A percentile compares a stretch with the other conserved stretches of the same genome.
These are phyloP conservation scores for Misopates orontium DNA, from an alignment of 257 asterid genomes.

Conservation along the genomic window DNA sequence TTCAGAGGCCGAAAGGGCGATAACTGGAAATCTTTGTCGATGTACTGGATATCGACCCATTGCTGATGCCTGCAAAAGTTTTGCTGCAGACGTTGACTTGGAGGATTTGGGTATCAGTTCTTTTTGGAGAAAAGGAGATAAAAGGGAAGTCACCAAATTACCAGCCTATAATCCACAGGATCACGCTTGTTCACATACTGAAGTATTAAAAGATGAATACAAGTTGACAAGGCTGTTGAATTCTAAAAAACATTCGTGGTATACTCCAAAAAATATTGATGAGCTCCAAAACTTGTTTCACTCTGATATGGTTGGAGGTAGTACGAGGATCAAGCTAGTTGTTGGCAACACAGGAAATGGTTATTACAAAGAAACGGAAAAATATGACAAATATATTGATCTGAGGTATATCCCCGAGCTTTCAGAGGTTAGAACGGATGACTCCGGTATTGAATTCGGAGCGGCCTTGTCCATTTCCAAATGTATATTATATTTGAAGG, in stretches of 20 bases:
- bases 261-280: slow-evolving; percentile 47
- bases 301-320: slow-evolving; percentile 32
- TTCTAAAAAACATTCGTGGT: slow-evolving; percentile 53
- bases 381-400: slow-evolving; percentile 49
- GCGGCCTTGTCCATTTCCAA: slow-evolving; percentile 58
- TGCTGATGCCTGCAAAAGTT: slow-evolving; percentile 79
- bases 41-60: slow-evolving; percentile 79
- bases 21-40: slow-evolving; percentile 67
- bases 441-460: slow-evolving; percentile 56
- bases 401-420: slow-evolving; percentile 55
- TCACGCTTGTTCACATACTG: slow-evolving; percentile 34
- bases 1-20: slow-evolving; percentile 66
- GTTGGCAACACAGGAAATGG: slow-evolving; percentile 73
- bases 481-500: slow-evolving; percentile 45
- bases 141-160: slow-evolving; percentile 36
- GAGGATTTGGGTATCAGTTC: slow-evolving; percentile 73
- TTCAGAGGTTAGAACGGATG: slow-evolving; percentile 40
- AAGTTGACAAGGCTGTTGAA: slow-evolving; percentile 33
- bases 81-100: slow-evolving; percentile 59
- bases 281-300: slow-evolving; percentile 53
- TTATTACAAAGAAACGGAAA: slow-evolving; percentile 53
- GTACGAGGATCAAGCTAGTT: slow-evolving; percentile 38
- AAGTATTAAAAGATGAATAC: slow-evolving; percentile 32
- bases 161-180: slow-evolving; percentile 46
- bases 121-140: slow-evolving; percentile 57